phyloP scores from a whole-genome alignment of 1,139 yeast species.

The Sugiyamaella pinicola region DNA sequence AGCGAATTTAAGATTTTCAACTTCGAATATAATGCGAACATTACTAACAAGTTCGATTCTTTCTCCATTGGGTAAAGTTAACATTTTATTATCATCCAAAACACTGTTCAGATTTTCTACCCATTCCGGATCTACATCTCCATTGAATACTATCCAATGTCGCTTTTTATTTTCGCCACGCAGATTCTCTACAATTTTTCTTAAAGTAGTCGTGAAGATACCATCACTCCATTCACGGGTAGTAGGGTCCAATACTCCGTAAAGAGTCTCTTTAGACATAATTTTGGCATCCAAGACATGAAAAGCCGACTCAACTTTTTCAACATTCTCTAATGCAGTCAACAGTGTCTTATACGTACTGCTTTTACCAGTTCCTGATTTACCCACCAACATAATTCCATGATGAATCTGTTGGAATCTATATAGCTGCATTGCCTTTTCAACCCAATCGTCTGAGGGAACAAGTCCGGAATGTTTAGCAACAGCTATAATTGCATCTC shows the following conservation, averaged over 20 bases:
- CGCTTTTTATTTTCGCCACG: constrained; percentile 60
- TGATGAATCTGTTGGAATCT: constrained; percentile 69
- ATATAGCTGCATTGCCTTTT: constrained; percentile 63
- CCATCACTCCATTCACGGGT: constrained; percentile 97
- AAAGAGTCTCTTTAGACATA: constrained; percentile 63
- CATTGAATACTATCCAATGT: constrained; percentile 86
- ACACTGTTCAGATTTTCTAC: constrained; percentile 90
- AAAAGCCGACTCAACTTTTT: constrained; percentile 46
- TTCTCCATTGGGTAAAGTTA: constrained; percentile 91
- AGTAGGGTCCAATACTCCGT: constrained; percentile 69
- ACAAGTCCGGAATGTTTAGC: constrained; percentile 38
- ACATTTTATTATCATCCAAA: constrained; percentile 78
- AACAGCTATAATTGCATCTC: constrained; percentile 26
- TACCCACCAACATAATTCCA: constrained; percentile 82
- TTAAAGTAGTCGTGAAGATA: constrained; percentile 65
- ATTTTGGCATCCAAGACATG: constrained; percentile 76
- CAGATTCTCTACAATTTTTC: constrained; percentile 60
- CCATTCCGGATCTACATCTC: constrained; percentile 95
- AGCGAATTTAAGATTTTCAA: constrained; percentile 62
- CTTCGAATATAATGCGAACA: constrained; percentile 74
- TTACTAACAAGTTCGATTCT: constrained; percentile 67
- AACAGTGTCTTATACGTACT: constrained; percentile 55
- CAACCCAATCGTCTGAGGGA: constrained; percentile 49
- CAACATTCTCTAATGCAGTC: constrained; percentile 47
- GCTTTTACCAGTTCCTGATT: constrained; percentile 76